A percentile compares a stretch with the other conserved stretches of the same genome.
phyloP scores from a whole-genome alignment of 2,329 filamentous ascomycete species.

The Paracoccidioides lutzii region DNA sequence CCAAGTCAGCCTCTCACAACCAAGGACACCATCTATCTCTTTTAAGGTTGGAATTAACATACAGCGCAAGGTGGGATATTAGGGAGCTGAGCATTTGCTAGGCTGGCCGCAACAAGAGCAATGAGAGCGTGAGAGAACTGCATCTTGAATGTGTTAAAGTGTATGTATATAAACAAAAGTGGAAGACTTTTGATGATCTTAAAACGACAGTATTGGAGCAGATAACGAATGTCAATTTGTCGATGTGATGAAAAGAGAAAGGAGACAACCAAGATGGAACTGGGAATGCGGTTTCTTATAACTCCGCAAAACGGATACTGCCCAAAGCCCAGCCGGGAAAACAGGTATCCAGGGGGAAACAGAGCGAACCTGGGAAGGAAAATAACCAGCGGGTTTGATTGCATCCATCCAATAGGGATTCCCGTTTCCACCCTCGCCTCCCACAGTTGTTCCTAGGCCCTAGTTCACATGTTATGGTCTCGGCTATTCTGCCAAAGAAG shows the following conservation, averaged over 20 bases:
- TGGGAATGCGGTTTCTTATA: slow-evolving; percentile 1
- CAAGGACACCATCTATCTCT: background rate
- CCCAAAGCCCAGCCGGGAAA: background rate
- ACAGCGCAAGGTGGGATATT: slow-evolving; percentile 37
- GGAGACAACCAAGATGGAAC: background rate
- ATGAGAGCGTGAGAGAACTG: slow-evolving; percentile 21
- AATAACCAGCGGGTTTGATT: background rate
- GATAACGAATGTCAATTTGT: slow-evolving; percentile 10
- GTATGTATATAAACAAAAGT: slow-evolving; percentile 1
- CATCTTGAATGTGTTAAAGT: slow-evolving; percentile 18
- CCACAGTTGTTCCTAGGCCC: background rate
- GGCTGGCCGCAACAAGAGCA: slow-evolving; percentile 31
- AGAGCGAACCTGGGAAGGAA: background rate
- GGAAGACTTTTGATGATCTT: slow-evolving; percentile 5
- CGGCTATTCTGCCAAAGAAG: background rate
- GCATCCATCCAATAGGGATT: background rate
- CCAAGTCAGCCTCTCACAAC: slow-evolving; percentile 1
- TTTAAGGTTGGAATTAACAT: slow-evolving; percentile 12
- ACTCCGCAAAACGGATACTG: background rate
- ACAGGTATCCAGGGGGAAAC: background rate
- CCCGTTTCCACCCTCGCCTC: too few relatives aligned
- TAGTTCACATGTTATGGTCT: background rate
- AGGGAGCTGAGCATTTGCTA: slow-evolving; percentile 35
- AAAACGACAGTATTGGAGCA: slow-evolving; percentile 5
- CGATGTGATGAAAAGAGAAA: background rate